Evolutionary conservation across 768 basidiomycete genomes (phyloP), one percentile per base, ranked within the genome.

Genomic region (Multifurca ochricompacta): DNA sequence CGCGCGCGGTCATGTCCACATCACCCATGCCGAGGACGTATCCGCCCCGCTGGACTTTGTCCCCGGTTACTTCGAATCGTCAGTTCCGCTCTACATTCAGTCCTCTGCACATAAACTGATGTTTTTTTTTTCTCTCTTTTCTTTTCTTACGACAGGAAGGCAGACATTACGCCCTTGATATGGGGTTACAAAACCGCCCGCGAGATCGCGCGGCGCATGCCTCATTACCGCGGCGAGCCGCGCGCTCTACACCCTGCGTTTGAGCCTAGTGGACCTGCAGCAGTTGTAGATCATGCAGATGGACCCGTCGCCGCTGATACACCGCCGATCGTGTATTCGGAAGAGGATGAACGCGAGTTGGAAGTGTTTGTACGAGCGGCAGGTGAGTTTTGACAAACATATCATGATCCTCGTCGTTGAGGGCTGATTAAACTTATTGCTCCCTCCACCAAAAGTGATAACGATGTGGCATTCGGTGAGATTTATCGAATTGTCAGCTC

Each of bases 151-250:
- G 2, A 18, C 41, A 70, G 68, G n/a, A 56, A 60, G 40, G 66
- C 59, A 14, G 69, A 70, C 37, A 46, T 84, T 5, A 71, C 64
- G 1, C 66, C 74, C 19, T 58, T 82, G 41, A 69, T 69, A 49
- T 78, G 78, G 72, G 70, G 63, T 0, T 85, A 83, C 65, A 85
- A 85, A 59, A 73, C 72, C 49, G 51, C 63, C 3, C 73, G 82
- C 2, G 82, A 85, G 66, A 58, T 79, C 9, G 68, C 70, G 3
- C 74, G 83, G 34, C 77, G 83, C 14, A 80, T 82, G 75, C 53
- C 66, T 13, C 60, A 54, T 37, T 74, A 71, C 42, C 66, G 69
- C 16, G 72, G 72, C n/a, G 70, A 71, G 48, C 58, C 63, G n/a
- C 37, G 52, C 0, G 42, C 37, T 8, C 21, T 44, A 14, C 67